A percentile compares a stretch with the other conserved stretches of the same genome.
phyloP scores from a whole-genome alignment of 2,329 filamentous ascomycete species.

The Stachybotrys chartarum region DNA sequence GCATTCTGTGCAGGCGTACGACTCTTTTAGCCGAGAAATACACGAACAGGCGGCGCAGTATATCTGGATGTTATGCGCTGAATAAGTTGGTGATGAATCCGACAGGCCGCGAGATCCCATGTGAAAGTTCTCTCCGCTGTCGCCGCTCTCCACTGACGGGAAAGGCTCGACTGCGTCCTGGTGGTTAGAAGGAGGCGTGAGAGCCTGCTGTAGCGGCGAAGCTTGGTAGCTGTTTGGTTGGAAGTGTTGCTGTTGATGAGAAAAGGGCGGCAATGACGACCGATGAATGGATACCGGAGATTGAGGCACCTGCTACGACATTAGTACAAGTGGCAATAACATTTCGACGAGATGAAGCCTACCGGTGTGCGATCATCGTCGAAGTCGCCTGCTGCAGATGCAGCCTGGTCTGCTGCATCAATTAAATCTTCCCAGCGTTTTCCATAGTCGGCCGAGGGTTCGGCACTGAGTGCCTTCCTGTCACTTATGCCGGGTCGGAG shows the following conservation, averaged over 20 bases:
- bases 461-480: constrained; percentile 78
- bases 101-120: constrained; percentile 58
- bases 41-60: constrained; percentile 86
- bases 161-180: constrained; percentile 70
- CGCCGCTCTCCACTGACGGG: constrained; percentile 77
- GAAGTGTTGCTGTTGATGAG: constrained; percentile 46
- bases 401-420: constrained; percentile 66
- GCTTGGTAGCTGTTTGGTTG: constrained; percentile 68
- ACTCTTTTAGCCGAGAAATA: constrained; percentile 69
- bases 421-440: constrained; percentile 97
- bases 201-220: constrained; percentile 81
- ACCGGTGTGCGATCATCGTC: constrained; percentile 88
- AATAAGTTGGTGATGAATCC: constrained; percentile 67
- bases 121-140: constrained; percentile 66
- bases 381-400: constrained; percentile 83
- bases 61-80: constrained; percentile 73
- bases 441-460: constrained; percentile 73
- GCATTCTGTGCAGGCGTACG: constrained; percentile 92
- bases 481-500: constrained; percentile 61
- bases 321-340: constrained; percentile 12
- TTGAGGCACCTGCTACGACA: constrained; percentile 46
- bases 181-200: constrained; percentile 73
- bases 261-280: constrained; percentile 54
- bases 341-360: constrained; percentile 30
- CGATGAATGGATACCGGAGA: constrained; percentile 58